Evolutionary conservation across 1,284 basidiomycete genomes (phyloP).

Genomic region (Schizophyllum commune): DNA sequence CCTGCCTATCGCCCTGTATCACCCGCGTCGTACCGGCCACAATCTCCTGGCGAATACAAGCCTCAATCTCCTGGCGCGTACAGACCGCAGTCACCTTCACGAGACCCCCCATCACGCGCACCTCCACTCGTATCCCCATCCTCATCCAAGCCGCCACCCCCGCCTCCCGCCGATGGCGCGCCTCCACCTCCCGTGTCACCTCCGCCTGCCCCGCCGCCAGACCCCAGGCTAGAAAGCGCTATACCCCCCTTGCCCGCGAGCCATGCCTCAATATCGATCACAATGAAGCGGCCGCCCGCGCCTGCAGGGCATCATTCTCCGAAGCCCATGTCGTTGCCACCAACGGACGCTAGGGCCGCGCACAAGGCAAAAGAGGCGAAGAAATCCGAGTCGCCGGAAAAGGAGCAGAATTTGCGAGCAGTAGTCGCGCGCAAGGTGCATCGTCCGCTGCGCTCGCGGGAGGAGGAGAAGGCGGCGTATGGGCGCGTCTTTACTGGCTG

Average conservation of each 20-base stretch:
- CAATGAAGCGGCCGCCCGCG: conserved; percentile 19
- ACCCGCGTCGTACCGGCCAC: conserved; percentile 12
- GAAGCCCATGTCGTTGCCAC: conserved; percentile 15
- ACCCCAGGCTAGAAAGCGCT: conserved; percentile 23
- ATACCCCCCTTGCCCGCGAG: conserved; percentile 22
- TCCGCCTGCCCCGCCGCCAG: conserved; percentile 38
- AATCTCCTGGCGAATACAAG: conserved; percentile 6
- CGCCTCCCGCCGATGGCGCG: conserved; percentile 7
- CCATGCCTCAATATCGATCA: conserved; percentile 21
- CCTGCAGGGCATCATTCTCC: conserved; percentile 26
- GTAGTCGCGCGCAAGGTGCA: conserved; percentile 22
- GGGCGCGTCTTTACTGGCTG: conserved; percentile 70
- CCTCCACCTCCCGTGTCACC: conserved; percentile 33
- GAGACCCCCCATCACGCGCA: too few relatives aligned
- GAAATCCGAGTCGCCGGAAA: conserved; percentile 22
- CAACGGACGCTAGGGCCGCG: neutral
- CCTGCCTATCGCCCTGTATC: conserved; percentile 13
- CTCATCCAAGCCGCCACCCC: conserved; percentile 18
- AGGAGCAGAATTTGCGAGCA: conserved; percentile 17
- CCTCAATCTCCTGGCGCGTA: neutral
- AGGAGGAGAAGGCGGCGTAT: conserved; percentile 62
- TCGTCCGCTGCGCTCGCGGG: conserved; percentile 43
- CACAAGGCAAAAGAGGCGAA: conserved; percentile 19
- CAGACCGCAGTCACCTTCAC: too few relatives aligned
- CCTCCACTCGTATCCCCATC: conserved; percentile 17